Evolutionary conservation across 2,329 filamentous ascomycete species (phyloP), one percentile per base, ranked within the genome.

Genomic region (Diaporthe nobilis): DNA sequence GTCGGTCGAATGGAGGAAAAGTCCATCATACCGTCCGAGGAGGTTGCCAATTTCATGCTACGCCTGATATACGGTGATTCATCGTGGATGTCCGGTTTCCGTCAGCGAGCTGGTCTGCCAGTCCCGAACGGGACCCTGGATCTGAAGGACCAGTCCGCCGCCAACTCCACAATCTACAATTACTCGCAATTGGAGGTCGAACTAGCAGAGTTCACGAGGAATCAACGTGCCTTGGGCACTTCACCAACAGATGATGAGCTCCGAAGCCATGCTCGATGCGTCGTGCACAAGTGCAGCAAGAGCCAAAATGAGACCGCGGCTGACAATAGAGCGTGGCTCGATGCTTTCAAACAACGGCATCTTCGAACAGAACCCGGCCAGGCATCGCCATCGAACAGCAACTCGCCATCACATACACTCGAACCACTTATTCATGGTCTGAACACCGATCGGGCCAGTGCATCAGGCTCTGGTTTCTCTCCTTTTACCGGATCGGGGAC

Each of bases 251-350:
- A 92, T 76, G 86, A 86, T 2, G 88, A 90, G 61, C 81, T 93
- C 53, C 90, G 92, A 79, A 84, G 84, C 39, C 85, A 91, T 78
- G 90, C 90, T 31, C 87, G 91, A 77, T 85, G 91, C 71, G 90
- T 92, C 78, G 90, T 92, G 31, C 92, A 91, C 81, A 90, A 91
- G 63, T 88, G 86, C 75, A 90, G 92, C 71, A 90, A 92, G 78
- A 87, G 87, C 13, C 92, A 91, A 90, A 92, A 92, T 77, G 91
- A 92, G 79, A 93, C 91, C 1, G 88, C 88, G 0, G 89, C 90
- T 4, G 91, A 93, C 77, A 90, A 90, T 76, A 77, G 83, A 3
- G 81, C 85, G 4, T 92, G 90, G 88, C 84, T 92, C 1, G 81
- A 83, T 4, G 83, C 85, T 17, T 92, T 92, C 82, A 88, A 86